A percentile compares a stretch with the other conserved stretches of the same genome.
Conservation (phyloP, 371 early-diverging fungal genomes). For the Lichtheimia corymbifera region DNA sequence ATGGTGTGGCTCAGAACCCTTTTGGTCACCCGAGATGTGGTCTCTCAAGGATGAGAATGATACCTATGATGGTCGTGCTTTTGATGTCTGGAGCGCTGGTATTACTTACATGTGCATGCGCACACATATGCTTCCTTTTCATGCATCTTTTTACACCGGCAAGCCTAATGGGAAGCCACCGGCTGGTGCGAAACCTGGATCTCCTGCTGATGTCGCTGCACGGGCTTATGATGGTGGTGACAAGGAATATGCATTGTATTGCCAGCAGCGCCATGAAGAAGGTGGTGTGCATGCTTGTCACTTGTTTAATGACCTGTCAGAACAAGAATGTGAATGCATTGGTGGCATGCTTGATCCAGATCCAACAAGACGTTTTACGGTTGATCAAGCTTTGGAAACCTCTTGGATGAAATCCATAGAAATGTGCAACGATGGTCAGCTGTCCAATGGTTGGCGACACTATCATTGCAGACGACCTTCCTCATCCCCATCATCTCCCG, state of each 20-base stretch:
- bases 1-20: slow-evolving; percentile 86
- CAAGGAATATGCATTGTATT: slow-evolving; percentile 32
- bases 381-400: slow-evolving; percentile 40
- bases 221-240: slow-evolving; percentile 39
- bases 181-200: slow-evolving; percentile 46
- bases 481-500: neutral
- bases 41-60: slow-evolving; percentile 46
- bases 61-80: slow-evolving; percentile 74
- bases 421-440: slow-evolving; percentile 43
- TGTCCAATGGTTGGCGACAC: slow-evolving; percentile 46
- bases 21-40: slow-evolving; percentile 90
- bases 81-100: slow-evolving; percentile 72
- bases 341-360: slow-evolving; percentile 54
- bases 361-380: slow-evolving; percentile 48
- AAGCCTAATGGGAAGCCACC: slow-evolving; percentile 23
- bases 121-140: slow-evolving; percentile 67
- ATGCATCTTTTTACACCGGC: slow-evolving; percentile 55
- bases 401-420: slow-evolving; percentile 47
- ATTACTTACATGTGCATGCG: slow-evolving; percentile 71
- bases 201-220: slow-evolving; percentile 38
- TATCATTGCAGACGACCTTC: slow-evolving; percentile 24
- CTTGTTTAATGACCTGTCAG: slow-evolving; percentile 5
- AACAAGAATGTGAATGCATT: slow-evolving; percentile 33
- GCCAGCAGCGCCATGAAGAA: slow-evolving; percentile 19
- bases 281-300: slow-evolving; percentile 1